Percentiles rank a stretch among this genome's conserved stretches.
Conservation (phyloP, 495 filamentous ascomycete species). For the Rostrohypoxylon terebratum region DNA sequence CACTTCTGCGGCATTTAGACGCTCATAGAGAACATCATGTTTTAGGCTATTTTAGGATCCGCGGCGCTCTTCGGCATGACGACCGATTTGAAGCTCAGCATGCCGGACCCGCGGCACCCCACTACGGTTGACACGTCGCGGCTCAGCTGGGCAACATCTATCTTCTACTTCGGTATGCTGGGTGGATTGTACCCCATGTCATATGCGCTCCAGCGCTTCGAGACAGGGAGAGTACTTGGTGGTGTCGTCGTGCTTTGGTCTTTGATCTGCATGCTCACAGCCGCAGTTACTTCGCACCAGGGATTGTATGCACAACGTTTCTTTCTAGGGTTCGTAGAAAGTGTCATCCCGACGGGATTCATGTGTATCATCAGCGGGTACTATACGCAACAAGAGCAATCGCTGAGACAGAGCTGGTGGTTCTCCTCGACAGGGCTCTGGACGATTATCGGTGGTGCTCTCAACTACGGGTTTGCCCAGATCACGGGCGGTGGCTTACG, state of each 20-base stretch:
- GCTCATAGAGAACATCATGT: not conserved
- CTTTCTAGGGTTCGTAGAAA: slow-evolving; percentile 77
- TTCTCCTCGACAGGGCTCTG: slow-evolving; percentile 74
- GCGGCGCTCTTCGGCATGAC: slow-evolving; percentile 82
- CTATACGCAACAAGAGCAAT: slow-evolving; percentile 76
- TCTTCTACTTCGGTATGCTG: slow-evolving; percentile 85
- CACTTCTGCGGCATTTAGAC: slow-evolving; percentile 1
- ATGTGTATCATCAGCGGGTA: slow-evolving; percentile 73
- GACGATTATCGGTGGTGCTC: slow-evolving; percentile 73
- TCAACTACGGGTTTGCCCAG: slow-evolving; percentile 78
- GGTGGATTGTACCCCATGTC: slow-evolving; percentile 79
- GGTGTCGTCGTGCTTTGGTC: slow-evolving; percentile 75
- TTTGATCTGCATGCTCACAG: slow-evolving; percentile 73
- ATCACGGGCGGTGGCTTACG: slow-evolving; percentile 66
- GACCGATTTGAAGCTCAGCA: slow-evolving; percentile 67
- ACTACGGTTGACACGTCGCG: slow-evolving; percentile 69
- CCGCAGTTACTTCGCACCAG: slow-evolving; percentile 70
- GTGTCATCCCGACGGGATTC: slow-evolving; percentile 74
- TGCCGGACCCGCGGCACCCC: slow-evolving; percentile 63
- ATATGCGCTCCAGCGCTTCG: slow-evolving; percentile 73
- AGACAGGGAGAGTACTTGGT: slow-evolving; percentile 70
- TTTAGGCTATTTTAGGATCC: slow-evolving; percentile 75
- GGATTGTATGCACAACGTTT: slow-evolving; percentile 77
- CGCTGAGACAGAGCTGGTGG: slow-evolving; percentile 76
- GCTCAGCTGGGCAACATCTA: slow-evolving; percentile 78